Conservation (phyloP, 495 filamentous ascomycete genomes). For the Tuber magnatum region DNA sequence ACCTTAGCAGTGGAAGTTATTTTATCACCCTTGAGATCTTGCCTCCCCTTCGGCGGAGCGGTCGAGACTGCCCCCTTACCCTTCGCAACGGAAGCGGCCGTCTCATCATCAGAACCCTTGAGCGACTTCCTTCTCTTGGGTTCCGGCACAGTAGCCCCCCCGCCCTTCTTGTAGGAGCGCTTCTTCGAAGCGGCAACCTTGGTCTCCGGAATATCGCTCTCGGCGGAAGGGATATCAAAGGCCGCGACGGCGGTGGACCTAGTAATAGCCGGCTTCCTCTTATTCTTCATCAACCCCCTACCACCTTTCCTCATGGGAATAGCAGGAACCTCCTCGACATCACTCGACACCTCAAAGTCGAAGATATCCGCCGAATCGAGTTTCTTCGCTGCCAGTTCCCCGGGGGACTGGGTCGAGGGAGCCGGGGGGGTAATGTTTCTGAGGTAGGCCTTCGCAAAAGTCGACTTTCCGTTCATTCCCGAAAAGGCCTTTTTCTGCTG, state of each 20-base stretch:
- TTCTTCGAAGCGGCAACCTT: neutral
- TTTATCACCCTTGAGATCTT: constrained; percentile 11
- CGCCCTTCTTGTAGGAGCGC: constrained; percentile 3
- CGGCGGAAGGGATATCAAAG: neutral
- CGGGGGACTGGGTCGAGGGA: neutral
- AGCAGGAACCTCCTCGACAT: neutral
- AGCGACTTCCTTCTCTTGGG: neutral
- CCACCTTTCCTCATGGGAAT: neutral
- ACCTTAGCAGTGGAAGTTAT: constrained; percentile 18
- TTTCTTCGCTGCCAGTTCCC: neutral
- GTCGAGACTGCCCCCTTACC: neutral
- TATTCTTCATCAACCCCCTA: neutral
- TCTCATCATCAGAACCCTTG: neutral
- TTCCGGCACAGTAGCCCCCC: neutral
- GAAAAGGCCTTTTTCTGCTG: neutral
- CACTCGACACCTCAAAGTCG: neutral
- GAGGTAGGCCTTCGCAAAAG: neutral
- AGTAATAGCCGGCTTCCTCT: neutral
- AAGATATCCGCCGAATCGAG: neutral
- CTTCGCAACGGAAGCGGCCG: neutral
- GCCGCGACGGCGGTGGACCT: neutral
- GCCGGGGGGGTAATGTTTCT: neutral
- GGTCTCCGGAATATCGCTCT: neutral
- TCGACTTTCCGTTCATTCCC: neutral
- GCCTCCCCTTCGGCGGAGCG: constrained; percentile 7